Conservation (phyloP, 106 monocot genomes). For the Dioscorea zingiberensis region DNA sequence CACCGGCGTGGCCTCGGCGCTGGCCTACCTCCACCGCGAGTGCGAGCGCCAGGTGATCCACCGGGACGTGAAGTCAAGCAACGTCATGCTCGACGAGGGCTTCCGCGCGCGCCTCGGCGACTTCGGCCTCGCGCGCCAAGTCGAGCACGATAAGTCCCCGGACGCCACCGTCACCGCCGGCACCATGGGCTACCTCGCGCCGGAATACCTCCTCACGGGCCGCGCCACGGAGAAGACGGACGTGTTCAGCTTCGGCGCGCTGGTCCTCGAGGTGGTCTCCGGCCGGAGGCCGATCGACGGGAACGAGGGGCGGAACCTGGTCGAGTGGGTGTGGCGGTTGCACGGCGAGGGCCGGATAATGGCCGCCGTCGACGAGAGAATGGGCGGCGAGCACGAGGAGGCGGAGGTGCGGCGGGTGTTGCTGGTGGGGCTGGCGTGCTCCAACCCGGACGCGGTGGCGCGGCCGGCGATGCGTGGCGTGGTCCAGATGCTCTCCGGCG, state of each 20-base stretch:
- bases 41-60: constrained; percentile 97
- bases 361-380: constrained; percentile 50
- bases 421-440: constrained; percentile 73
- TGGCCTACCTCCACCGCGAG: constrained; percentile 94
- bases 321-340: constrained; percentile 89
- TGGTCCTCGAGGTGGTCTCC: constrained; percentile 71
- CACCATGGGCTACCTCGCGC: constrained; percentile 97
- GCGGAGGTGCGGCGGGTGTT: constrained; percentile 55
- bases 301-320: constrained; percentile 45
- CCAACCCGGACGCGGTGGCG: constrained; percentile 62
- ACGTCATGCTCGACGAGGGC: constrained; percentile 91
- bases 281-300: constrained; percentile 66
- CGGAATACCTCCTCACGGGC: constrained; percentile 94
- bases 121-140: constrained; percentile 89
- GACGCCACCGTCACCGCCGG: constrained; percentile 88
- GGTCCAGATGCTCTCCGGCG: constrained; percentile 84
- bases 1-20: constrained; percentile 80
- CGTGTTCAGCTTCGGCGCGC: constrained; percentile 91
- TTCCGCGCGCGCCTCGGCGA: constrained; percentile 91
- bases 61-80: constrained; percentile 98
- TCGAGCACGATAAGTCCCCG: constrained; percentile 75
- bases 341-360: constrained; percentile 55
- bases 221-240: constrained; percentile 89
- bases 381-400: constrained; percentile 61
- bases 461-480: constrained; percentile 76